phyloP scores from a whole-genome alignment of 2,329 filamentous ascomycete species.

The Dothiorella sarmentorum region DNA sequence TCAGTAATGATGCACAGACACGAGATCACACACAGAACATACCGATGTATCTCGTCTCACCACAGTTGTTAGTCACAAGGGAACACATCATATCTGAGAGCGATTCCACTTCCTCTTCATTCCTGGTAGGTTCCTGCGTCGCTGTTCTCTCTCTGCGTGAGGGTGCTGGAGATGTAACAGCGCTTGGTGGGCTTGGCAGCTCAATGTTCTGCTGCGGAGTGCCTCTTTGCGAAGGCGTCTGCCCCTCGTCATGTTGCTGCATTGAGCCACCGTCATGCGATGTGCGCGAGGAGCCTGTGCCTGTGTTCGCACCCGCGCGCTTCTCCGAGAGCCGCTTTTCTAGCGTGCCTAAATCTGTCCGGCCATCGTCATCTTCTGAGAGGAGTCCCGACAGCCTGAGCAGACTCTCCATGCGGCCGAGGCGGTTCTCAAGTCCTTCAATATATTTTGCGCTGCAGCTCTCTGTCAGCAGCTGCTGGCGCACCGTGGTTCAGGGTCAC shows the following conservation, averaged over 20 bases:
- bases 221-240: conserved; percentile 37
- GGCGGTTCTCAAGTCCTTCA: conserved; percentile 88
- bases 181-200: conserved; percentile 49
- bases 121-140: conserved; percentile 46
- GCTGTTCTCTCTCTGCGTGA: conserved; percentile 37
- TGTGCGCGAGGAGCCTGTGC: conserved; percentile 24
- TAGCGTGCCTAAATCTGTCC: conserved; percentile 81
- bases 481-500: conserved; percentile 25
- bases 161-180: conserved; percentile 50
- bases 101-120: conserved; percentile 66
- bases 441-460: conserved; percentile 84
- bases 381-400: conserved; percentile 82
- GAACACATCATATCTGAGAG: conserved; percentile 99
- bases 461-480: conserved; percentile 5
- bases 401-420: conserved; percentile 93
- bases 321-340: conserved; percentile 68
- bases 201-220: conserved; percentile 45
- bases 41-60: conserved; percentile 96
- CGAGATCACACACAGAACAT: conserved; percentile 22
- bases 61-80: conserved; percentile 87
- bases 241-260: neutral
- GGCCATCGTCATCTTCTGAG: conserved; percentile 78
- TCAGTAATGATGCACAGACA: neutral
- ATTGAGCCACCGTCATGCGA: conserved; percentile 12
- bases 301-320: conserved; percentile 28